Evolutionary conservation across 2,329 filamentous ascomycete species (phyloP).

Genomic region (Colletotrichum spaethianum): DNA sequence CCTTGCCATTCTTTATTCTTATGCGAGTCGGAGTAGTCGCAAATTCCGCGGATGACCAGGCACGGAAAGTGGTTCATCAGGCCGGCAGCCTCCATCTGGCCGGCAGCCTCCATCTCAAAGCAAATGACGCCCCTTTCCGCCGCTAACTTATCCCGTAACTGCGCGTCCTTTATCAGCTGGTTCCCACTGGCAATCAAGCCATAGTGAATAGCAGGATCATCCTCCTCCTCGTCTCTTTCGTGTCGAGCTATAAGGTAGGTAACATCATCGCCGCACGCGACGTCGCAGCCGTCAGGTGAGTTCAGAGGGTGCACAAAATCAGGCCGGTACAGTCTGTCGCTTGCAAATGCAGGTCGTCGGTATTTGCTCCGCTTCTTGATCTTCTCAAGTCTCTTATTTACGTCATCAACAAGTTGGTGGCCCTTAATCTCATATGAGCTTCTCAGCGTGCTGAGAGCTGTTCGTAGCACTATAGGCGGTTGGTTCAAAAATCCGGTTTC

Average conservation of each 20-base stretch:
- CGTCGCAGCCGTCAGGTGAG: not conserved
- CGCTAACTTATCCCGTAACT: constrained; percentile 51
- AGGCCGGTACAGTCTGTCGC: not conserved
- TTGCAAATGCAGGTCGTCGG: not conserved
- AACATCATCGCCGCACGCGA: not conserved
- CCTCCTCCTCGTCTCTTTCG: constrained; percentile 18
- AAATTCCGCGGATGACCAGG: constrained; percentile 50
- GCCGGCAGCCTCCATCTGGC: not conserved
- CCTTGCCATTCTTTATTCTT: constrained; percentile 46
- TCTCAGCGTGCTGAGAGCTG: not conserved
- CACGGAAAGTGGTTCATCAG: constrained; percentile 2
- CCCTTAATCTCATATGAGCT: not conserved
- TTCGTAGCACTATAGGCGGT: constrained; percentile 8
- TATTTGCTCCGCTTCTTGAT: not conserved
- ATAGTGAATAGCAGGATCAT: constrained; percentile 47
- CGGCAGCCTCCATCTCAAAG: constrained; percentile 23
- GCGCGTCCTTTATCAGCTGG: constrained; percentile 48
- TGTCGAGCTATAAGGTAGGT: not conserved
- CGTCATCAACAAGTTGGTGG: not conserved
- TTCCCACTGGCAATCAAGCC: constrained; percentile 53
- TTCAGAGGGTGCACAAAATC: not conserved
- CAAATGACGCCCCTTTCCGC: constrained; percentile 50
- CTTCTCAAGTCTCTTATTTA: not conserved
- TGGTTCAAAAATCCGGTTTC: constrained; percentile 26
- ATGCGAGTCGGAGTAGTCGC: constrained; percentile 50